Base-by-base conservation (phyloP, 2,329 filamentous ascomycete genomes). In the Exophiala mesophila region DNA sequence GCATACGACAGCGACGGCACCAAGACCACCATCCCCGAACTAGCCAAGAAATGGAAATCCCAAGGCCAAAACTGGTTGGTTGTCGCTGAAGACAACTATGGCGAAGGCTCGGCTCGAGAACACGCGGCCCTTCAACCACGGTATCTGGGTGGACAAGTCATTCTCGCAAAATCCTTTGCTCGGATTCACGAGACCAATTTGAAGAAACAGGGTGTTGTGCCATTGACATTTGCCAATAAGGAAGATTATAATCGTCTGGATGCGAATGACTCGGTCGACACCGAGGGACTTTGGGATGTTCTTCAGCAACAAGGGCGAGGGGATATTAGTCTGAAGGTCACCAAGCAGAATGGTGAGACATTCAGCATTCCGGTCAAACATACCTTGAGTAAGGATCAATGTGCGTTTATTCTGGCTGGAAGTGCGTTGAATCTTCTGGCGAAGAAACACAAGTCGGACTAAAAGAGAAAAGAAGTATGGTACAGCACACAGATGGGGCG, bases 121-220 rank as follows among this genome's bases (percentile, higher is more conserved):
- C 88, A 95, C 67, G 88, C 88, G 16, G 88, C 88, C 1, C 73
- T 95, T 24, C 88, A 95, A 64, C 89, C 88, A 2, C 77, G 88
- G n/a, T 94, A 89, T 67, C 81, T 95, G 2, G 89, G 88, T 45
- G 87, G 85, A 15, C 77, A 86, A 36, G 74, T 94, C 59, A 88
- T 95, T 44, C 75, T 94, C 13, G 75, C 83, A 43, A 95, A 95
- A 72, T 85, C 78, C 26, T 94, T 95, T 61, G 88, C 88, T 1
- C 82, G 88, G 39, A 95, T 95, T 62, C 88, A 95, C 70, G 88
- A 95, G 74, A 94, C 88, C 20, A 95, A 95, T 64, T 71, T 95
- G 54, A 95, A 95, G 80, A 95, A 95, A 72, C 92, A 98, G 70
- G 92, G 92, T 50, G 85, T 98, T 23, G 88, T 98, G 32, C 92